Conservation (phyloP, 805 yeast species). For the Barnettozyma sucrosica region DNA sequence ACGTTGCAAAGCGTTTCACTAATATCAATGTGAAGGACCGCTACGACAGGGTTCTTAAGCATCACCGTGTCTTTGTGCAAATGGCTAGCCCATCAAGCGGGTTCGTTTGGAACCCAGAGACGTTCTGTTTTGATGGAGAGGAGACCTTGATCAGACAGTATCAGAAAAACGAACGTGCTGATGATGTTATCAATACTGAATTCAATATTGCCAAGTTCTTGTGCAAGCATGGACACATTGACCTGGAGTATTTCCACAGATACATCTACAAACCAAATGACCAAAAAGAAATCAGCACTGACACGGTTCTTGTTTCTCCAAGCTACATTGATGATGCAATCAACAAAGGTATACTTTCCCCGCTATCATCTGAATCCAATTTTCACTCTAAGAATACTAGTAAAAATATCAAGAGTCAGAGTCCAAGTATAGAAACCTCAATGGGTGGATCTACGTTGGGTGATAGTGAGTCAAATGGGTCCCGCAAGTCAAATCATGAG, state of each 20-base stretch:
- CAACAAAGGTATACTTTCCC: constrained; percentile 18
- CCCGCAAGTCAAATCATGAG: background rate
- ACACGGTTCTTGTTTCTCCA: constrained; percentile 17
- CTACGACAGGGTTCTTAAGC: constrained; percentile 24
- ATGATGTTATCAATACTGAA: constrained; percentile 14
- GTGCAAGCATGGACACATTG: constrained; percentile 23
- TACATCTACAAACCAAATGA: constrained; percentile 14
- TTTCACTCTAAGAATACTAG: too few species aligned
- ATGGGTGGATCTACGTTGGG: constrained; percentile 1
- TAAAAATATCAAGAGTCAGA: constrained; percentile 5
- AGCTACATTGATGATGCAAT: constrained; percentile 23
- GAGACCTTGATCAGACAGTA: constrained; percentile 13
- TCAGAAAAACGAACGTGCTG: constrained; percentile 12
- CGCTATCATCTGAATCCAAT: constrained; percentile 10
- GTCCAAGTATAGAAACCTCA: constrained; percentile 7
- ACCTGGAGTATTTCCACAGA: constrained; percentile 24
- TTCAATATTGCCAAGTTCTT: constrained; percentile 18
- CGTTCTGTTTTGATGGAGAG: constrained; percentile 17
- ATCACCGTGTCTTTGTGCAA: constrained; percentile 20
- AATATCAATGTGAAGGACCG: constrained; percentile 26
- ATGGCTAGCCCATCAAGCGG: constrained; percentile 21
- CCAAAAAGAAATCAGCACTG: constrained; percentile 11
- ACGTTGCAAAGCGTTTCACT: constrained; percentile 23
- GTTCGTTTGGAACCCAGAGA: constrained; percentile 21
- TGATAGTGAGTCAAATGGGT: background rate